phyloP scores from a whole-genome alignment of 108 stramenopile species.

The Fragilaria crotonensis region DNA sequence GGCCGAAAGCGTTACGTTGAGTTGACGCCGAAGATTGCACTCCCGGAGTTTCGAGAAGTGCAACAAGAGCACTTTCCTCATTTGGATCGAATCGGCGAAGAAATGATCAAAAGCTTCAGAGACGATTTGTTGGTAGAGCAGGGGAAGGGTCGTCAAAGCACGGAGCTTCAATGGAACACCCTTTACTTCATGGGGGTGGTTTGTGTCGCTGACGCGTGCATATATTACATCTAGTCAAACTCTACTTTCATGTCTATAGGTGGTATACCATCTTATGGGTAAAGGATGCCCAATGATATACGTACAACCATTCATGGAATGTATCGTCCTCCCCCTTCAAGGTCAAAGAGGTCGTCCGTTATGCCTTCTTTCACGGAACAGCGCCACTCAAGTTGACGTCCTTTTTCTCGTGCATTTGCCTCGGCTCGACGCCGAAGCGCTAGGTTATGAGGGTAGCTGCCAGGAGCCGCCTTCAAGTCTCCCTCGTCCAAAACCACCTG shows the following conservation, averaged over 20 bases:
- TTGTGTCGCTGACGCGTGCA: conserved; percentile 39
- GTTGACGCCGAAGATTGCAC: conserved; percentile 73
- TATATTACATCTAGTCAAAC: background rate
- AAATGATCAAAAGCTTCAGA: conserved; percentile 65
- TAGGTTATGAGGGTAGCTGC: conserved; percentile 5
- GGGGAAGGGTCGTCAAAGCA: conserved; percentile 67
- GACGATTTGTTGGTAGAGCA: conserved; percentile 79
- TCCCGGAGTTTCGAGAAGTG: conserved; percentile 69
- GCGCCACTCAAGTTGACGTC: background rate
- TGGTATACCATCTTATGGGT: too few relatives aligned
- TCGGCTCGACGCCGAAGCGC: conserved; percentile 1
- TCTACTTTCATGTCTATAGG: too few relatives aligned
- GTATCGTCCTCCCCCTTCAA: conserved; percentile 1
- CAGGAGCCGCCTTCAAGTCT: background rate
- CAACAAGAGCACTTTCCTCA: conserved; percentile 74
- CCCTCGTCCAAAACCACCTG: background rate
- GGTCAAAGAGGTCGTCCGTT: background rate
- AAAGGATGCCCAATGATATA: too few relatives aligned
- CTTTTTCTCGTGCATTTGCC: background rate
- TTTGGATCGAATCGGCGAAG: conserved; percentile 67
- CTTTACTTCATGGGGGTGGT: conserved; percentile 66
- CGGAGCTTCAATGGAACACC: conserved; percentile 54
- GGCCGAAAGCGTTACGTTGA: conserved; percentile 85
- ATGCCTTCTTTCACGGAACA: conserved; percentile 1
- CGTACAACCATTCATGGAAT: too few relatives aligned